These are phyloP conservation scores for Calocera cornea DNA, from an alignment of 768 basidiomycete species.

Conservation along the genomic window DNA sequence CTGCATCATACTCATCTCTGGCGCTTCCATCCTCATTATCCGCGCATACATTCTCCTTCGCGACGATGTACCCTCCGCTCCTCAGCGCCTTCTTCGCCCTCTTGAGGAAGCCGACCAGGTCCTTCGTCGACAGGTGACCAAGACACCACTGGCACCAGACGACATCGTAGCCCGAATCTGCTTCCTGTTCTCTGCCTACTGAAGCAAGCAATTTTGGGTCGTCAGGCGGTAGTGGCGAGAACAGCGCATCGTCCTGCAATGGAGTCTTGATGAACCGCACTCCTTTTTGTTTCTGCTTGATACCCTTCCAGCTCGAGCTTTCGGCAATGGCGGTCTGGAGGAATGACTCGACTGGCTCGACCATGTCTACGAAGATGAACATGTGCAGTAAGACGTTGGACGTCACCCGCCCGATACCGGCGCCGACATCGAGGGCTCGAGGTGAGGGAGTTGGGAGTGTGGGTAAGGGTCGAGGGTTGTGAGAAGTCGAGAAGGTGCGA, in stretches of 20 bases:
- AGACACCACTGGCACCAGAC: conserved; percentile 98
- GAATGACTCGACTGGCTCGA: conserved; percentile 77
- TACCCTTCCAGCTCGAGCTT: conserved; percentile 48
- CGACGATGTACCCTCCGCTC: conserved; percentile 52
- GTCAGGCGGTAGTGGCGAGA: conserved; percentile 23
- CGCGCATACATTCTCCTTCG: conserved; percentile 82
- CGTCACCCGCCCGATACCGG: conserved; percentile 88
- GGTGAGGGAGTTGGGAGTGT: conserved; percentile 24
- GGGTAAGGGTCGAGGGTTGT: conserved; percentile 36
- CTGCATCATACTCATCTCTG: conserved; percentile 54
- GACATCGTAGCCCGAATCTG: conserved; percentile 52
- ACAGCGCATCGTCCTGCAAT: conserved; percentile 70
- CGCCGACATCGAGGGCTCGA: conserved; percentile 80
- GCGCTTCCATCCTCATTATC: conserved; percentile 41
- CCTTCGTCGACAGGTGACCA: conserved; percentile 63
- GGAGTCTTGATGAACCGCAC: conserved; percentile 69
- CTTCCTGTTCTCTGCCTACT: conserved; percentile 33
- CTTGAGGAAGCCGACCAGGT: conserved; percentile 65
- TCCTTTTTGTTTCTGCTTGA: conserved; percentile 48
- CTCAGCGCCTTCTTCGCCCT: conserved; percentile 49
- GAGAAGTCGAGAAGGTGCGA: conserved; percentile 58
- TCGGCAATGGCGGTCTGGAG: conserved; percentile 51
- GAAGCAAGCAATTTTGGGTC: conserved; percentile 40
- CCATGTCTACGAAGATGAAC: conserved; percentile 70
- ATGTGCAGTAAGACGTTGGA: conserved; percentile 79